A percentile compares a stretch with the other conserved stretches of the same genome.
phyloP scores from a whole-genome alignment of 2,329 filamentous ascomycete species.

The Ophiocordyceps camponoti-floridani region DNA sequence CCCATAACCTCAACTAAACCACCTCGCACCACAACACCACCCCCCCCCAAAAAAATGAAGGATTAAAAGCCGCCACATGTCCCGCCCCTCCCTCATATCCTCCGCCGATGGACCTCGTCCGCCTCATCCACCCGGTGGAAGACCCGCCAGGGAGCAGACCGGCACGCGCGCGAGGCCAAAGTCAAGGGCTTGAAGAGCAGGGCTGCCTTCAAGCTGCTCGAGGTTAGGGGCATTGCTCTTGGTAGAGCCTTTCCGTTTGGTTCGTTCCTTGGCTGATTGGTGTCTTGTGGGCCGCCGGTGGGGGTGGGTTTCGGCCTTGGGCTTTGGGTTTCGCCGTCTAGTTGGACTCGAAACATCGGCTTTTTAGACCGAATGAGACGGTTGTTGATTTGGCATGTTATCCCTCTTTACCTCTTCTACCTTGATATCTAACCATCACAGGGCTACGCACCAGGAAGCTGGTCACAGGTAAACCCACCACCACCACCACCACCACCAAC shows the following conservation, averaged over 20 bases:
- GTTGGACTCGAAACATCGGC: slow-evolving; percentile 65
- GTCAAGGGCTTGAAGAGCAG: slow-evolving; percentile 72
- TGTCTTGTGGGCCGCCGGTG: no score
- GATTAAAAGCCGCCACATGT: no score
- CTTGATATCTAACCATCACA: slow-evolving; percentile 11
- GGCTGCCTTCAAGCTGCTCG: slow-evolving; percentile 82
- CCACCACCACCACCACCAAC: background rate
- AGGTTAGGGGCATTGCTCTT: no score
- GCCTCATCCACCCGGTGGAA: slow-evolving; percentile 68
- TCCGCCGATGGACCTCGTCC: slow-evolving; percentile 1
- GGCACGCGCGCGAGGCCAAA: slow-evolving; percentile 55
- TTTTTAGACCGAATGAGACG: slow-evolving; percentile 68
- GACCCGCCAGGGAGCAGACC: slow-evolving; percentile 55
- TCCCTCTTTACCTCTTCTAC: background rate
- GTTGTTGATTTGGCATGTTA: slow-evolving; percentile 67
- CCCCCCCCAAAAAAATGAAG: no score
- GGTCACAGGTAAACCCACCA: slow-evolving; percentile 39
- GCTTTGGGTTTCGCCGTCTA: slow-evolving; percentile 18
- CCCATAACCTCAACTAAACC: no score
- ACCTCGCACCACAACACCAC: no score
- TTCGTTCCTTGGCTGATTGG: no score
- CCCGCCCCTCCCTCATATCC: background rate
- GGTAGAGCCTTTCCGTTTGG: no score
- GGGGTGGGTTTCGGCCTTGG: no score
- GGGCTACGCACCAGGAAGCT: slow-evolving; percentile 62